phyloP scores from a whole-genome alignment of 257 asterid species.

The Nicotiana benthamiana region DNA sequence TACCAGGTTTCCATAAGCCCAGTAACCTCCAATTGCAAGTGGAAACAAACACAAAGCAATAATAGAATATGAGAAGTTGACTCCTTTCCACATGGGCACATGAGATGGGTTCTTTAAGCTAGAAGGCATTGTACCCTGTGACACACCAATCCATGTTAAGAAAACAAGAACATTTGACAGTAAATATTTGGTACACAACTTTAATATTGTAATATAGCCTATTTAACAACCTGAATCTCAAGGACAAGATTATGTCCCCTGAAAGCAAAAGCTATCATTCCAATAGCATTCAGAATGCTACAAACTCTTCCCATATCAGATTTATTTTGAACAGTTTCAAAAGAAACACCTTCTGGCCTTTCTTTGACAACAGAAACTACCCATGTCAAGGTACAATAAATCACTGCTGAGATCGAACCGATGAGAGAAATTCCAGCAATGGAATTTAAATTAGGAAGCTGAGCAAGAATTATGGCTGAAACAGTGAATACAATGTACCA shows the following conservation, averaged over 20 bases:
- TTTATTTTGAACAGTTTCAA: slow-evolving; percentile 26
- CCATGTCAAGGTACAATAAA: slow-evolving; percentile 72
- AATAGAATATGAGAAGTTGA: slow-evolving; percentile 46
- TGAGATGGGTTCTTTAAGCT: slow-evolving; percentile 54
- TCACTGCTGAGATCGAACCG: slow-evolving; percentile 63
- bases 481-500: slow-evolving; percentile 66
- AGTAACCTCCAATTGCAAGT: slow-evolving; percentile 73
- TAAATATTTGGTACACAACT: background rate
- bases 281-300: slow-evolving; percentile 60
- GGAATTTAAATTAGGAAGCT: slow-evolving; percentile 85
- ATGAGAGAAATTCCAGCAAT: slow-evolving; percentile 72
- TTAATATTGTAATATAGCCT: background rate
- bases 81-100: slow-evolving; percentile 88
- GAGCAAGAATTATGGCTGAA: slow-evolving; percentile 54
- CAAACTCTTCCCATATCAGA: slow-evolving; percentile 43
- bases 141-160: background rate
- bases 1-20: slow-evolving; percentile 86
- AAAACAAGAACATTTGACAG: background rate
- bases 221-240: slow-evolving; percentile 60
- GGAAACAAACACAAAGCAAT: slow-evolving; percentile 78
- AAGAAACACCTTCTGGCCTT: slow-evolving; percentile 41
- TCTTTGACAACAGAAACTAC: slow-evolving; percentile 44
- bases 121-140: slow-evolving; percentile 90
- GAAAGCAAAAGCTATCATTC: slow-evolving; percentile 75
- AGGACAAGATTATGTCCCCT: slow-evolving; percentile 83